A percentile compares a stretch with the other conserved stretches of the same genome.
These are phyloP conservation scores for Aureobasidium namibiae DNA, from an alignment of 2,329 filamentous ascomycete genomes.

Conservation along the genomic window DNA sequence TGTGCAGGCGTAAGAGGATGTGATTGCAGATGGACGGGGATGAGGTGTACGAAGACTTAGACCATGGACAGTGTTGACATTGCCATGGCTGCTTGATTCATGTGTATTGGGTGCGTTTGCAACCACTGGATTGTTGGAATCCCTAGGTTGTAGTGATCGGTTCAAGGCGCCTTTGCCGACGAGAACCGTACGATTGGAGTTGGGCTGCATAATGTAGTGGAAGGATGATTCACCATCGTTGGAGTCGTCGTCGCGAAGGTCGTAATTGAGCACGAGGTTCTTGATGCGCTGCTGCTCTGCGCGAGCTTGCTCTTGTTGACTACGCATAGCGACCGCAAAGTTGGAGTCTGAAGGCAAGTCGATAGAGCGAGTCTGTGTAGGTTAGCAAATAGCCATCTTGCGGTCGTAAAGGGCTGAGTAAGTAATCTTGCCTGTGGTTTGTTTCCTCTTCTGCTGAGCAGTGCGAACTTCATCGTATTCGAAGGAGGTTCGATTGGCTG, in stretches of 20 bases:
- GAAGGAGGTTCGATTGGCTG: constrained; percentile 30
- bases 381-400: constrained; percentile 10
- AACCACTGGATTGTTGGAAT: constrained; percentile 22
- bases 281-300: constrained; percentile 99
- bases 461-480: constrained; percentile 86
- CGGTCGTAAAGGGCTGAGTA: background rate
- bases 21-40: constrained; percentile 1
- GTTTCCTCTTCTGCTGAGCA: constrained; percentile 93
- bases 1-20: background rate
- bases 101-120: background rate
- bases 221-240: constrained; percentile 59
- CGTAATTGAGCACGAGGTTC: constrained; percentile 91
- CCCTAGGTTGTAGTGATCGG: constrained; percentile 16
- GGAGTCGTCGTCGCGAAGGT: constrained; percentile 66
- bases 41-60: constrained; percentile 8
- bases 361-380: constrained; percentile 70
- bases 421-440: constrained; percentile 65
- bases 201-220: constrained; percentile 34
- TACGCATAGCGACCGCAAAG: constrained; percentile 93
- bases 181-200: constrained; percentile 42
- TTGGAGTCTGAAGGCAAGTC: constrained; percentile 84
- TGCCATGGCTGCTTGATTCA: constrained; percentile 10
- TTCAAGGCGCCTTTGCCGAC: constrained; percentile 28
- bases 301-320: constrained; percentile 85
- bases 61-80: constrained; percentile 1